A percentile compares a stretch with the other conserved stretches of the same genome.
Conservation (phyloP, 495 filamentous ascomycete species). For the Talaromyces ruber region DNA sequence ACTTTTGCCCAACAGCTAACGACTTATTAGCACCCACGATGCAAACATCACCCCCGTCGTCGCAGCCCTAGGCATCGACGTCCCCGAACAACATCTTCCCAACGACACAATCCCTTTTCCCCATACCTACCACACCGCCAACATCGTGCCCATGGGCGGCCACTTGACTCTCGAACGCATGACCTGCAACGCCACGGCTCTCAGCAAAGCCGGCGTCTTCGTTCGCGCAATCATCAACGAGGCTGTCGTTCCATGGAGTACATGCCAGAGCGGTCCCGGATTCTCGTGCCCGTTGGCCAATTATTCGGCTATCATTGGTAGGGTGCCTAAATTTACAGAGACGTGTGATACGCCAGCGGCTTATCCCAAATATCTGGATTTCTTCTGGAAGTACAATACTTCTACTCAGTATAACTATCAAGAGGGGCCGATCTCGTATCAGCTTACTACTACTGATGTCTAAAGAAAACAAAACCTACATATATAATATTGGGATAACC, state of each 20-base stretch:
- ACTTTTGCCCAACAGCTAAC: too few species aligned
- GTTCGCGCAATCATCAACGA: slow-evolving; percentile 19
- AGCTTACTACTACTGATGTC: background rate
- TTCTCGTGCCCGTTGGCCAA: slow-evolving; percentile 15
- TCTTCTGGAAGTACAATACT: slow-evolving; percentile 19
- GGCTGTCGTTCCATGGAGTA: slow-evolving; percentile 16
- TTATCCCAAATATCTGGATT: slow-evolving; percentile 14
- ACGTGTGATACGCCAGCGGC: slow-evolving; percentile 11
- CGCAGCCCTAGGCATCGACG: slow-evolving; percentile 37
- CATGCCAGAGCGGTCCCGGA: slow-evolving; percentile 13
- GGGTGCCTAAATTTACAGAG: slow-evolving; percentile 8
- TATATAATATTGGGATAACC: too few species aligned
- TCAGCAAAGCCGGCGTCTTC: slow-evolving; percentile 10
- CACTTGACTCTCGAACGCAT: slow-evolving; percentile 39
- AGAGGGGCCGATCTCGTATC: background rate
- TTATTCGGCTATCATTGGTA: slow-evolving; percentile 10
- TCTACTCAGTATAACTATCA: background rate
- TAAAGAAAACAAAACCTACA: too few species aligned
- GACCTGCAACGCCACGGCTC: slow-evolving; percentile 28
- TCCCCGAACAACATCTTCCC: slow-evolving; percentile 31
- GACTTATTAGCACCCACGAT: slow-evolving; percentile 43
- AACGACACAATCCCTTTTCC: slow-evolving; percentile 24
- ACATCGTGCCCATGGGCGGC: slow-evolving; percentile 46
- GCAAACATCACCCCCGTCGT: slow-evolving; percentile 45
- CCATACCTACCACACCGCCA: slow-evolving; percentile 36